A percentile compares a stretch with the other conserved stretches of the same genome.
These are phyloP conservation scores for Pezicula rhizophila DNA, from an alignment of 2,329 filamentous ascomycete genomes.

Conservation along the genomic window DNA sequence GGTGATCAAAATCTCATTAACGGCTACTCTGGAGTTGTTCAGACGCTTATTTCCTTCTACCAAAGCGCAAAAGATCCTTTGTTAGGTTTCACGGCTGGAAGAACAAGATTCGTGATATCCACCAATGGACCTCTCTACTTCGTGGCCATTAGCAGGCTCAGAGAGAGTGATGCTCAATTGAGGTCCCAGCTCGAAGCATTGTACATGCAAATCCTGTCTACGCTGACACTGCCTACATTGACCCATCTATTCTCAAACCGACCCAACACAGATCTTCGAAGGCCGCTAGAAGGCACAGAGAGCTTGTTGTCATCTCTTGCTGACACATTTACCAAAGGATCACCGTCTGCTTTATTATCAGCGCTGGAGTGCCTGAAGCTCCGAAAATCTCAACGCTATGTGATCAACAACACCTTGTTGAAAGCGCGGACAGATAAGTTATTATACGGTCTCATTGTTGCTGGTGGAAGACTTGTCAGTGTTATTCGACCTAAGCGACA, in stretches of 20 bases:
- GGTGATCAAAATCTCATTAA: constrained; percentile 87
- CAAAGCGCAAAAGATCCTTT: constrained; percentile 73
- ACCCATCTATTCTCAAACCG: constrained; percentile 82
- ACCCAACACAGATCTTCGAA: constrained; percentile 87
- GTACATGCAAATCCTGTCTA: constrained; percentile 98
- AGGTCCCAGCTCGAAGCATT: constrained; percentile 83
- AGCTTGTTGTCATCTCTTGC: constrained; percentile 84
- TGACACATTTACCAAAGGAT: constrained; percentile 90
- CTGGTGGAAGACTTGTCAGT: constrained; percentile 86
- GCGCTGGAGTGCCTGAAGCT: constrained; percentile 91
- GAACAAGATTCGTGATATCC: constrained; percentile 77
- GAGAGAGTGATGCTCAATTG: constrained; percentile 88
- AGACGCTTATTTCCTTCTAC: constrained; percentile 97
- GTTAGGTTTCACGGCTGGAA: constrained; percentile 79
- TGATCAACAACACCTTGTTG: constrained; percentile 82
- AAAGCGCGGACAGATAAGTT: constrained; percentile 72
- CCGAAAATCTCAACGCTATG: constrained; percentile 76
- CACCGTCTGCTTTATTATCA: constrained; percentile 79
- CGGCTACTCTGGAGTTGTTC: constrained; percentile 88
- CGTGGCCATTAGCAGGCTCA: constrained; percentile 83
- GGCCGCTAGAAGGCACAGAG: constrained; percentile 87
- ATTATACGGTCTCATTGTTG: constrained; percentile 89
- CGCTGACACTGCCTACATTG: constrained; percentile 80
- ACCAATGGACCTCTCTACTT: constrained; percentile 86
- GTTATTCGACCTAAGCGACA: constrained; percentile 92